Evolutionary conservation across 805 yeast species (phyloP), one percentile per base, ranked within the genome.

Genomic region (Zygotorulaspora danielsina): DNA sequence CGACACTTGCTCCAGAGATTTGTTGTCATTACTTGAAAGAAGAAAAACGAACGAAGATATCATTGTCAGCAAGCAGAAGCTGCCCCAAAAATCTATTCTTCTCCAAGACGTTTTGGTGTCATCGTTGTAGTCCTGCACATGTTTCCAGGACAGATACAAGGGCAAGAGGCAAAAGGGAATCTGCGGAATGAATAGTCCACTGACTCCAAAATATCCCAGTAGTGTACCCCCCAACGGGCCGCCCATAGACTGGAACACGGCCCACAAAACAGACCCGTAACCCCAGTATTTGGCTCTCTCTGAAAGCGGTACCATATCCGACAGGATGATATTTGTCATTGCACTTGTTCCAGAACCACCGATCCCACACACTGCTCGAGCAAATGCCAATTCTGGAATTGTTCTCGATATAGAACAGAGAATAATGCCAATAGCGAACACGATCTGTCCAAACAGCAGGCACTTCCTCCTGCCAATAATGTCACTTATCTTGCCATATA

Each of bases 401-500:
- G 66, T 55, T 7, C 55, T 45, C 26, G 73, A 50, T 44, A 74
- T 45, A 38, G 69, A 43, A 55, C 79, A 67, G 46, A 67, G 39
- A 21, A 70, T 45, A 57, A 69, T 66, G 27, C 79, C 76, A 1
- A 72, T 21, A 0, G 66, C 69, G 42, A 76, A 70, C 46, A 74
- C 58, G 12, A 54, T 55, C 32, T 75, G 71, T 1, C 74, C 73
- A 28, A 61, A 45, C 5, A 75, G 42, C 7, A 76, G 54, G 6
- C 73, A 66, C 8, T 63, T 58, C 39, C 70, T 70, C 35, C 84
- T 61, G 5, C 84, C 83, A 45, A 72, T 65, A 16, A 84, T 73
- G 48, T 84, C 90, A 30, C 83, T 73, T 21, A 82, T 64, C 42
- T 81, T 75, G 4, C 90, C 93, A 40, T 78, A 80, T 18, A 84